Evolutionary conservation across 257 asterid genomes (phyloP).

Genomic region (Solanum okadae): DNA sequence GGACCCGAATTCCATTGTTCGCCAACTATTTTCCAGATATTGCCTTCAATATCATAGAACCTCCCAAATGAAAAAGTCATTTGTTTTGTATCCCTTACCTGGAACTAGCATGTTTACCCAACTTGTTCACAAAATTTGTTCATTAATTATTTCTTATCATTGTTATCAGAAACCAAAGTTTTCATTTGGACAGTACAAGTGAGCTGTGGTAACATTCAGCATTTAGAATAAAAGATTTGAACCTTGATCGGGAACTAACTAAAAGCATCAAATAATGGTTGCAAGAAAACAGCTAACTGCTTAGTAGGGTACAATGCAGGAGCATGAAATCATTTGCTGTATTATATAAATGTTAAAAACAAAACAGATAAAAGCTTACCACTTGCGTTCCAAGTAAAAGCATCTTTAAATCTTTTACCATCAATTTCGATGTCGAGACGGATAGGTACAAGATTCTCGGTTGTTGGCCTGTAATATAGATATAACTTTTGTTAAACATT

Average conservation of each 20-base stretch:
- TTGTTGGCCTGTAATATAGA: constrained; percentile 55
- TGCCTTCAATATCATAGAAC: not conserved
- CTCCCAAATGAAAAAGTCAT: not conserved
- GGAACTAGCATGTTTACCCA: not conserved
- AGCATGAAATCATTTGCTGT: not conserved
- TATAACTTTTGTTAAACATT: not conserved
- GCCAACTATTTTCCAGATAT: not conserved
- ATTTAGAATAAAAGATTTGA: not conserved
- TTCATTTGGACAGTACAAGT: not conserved
- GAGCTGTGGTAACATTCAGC: not conserved
- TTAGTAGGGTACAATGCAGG: not conserved
- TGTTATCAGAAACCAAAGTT: not conserved
- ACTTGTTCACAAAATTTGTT: not conserved
- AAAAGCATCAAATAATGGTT: not conserved
- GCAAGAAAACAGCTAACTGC: not conserved
- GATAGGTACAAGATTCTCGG: constrained; percentile 86
- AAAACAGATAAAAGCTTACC: constrained; percentile 23
- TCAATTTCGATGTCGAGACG: constrained; percentile 82
- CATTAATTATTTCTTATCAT: not conserved
- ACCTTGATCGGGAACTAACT: not conserved
- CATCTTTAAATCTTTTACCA: constrained; percentile 80
- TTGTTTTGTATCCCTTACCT: not conserved
- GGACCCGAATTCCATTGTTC: not conserved
- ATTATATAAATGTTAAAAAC: not conserved
- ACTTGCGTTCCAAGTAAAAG: constrained; percentile 85